These are phyloP conservation scores for Hericium erinaceus DNA, from an alignment of 768 basidiomycete species.

Conservation along the genomic window DNA sequence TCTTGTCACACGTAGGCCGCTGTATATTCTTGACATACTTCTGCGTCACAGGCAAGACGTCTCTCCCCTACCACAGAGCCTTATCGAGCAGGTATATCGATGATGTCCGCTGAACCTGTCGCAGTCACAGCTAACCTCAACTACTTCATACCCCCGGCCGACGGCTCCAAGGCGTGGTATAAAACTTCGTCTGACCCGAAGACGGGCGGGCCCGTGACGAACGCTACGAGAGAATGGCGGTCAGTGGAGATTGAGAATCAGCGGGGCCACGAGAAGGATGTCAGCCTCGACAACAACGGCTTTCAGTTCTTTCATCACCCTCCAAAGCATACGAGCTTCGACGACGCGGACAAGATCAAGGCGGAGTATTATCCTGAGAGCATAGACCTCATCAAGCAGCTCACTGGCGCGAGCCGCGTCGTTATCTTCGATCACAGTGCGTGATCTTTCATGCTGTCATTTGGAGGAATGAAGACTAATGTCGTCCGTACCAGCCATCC, in stretches of 20 bases:
- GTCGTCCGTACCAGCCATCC: slow-evolving; percentile 27
- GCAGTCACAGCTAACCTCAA: slow-evolving; percentile 9
- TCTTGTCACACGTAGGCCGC: too few species aligned
- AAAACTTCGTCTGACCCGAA: slow-evolving; percentile 17
- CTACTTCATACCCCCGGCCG: slow-evolving; percentile 18
- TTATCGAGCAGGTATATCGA: background rate
- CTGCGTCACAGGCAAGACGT: too few species aligned
- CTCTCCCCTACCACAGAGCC: background rate
- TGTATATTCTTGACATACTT: too few species aligned
- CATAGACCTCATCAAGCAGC: slow-evolving; percentile 44
- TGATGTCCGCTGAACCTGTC: slow-evolving; percentile 1
- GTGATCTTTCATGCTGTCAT: slow-evolving; percentile 14
- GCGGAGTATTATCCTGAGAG: slow-evolving; percentile 55
- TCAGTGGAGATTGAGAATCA: slow-evolving; percentile 39
- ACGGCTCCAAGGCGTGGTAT: slow-evolving; percentile 20
- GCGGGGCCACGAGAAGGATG: slow-evolving; percentile 37
- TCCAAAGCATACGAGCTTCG: slow-evolving; percentile 38
- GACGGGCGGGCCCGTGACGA: slow-evolving; percentile 25
- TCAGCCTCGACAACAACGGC: slow-evolving; percentile 39
- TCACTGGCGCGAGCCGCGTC: slow-evolving; percentile 50
- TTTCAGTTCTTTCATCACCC: slow-evolving; percentile 36
- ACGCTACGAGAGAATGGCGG: slow-evolving; percentile 25
- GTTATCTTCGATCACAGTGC: slow-evolving; percentile 61
- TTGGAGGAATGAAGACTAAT: background rate
- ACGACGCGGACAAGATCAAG: slow-evolving; percentile 41